Percentiles rank a stretch among this genome's conserved stretches.
Conservation (phyloP, 2,329 filamentous ascomycete genomes). For the Simplicillium sp. region DNA sequence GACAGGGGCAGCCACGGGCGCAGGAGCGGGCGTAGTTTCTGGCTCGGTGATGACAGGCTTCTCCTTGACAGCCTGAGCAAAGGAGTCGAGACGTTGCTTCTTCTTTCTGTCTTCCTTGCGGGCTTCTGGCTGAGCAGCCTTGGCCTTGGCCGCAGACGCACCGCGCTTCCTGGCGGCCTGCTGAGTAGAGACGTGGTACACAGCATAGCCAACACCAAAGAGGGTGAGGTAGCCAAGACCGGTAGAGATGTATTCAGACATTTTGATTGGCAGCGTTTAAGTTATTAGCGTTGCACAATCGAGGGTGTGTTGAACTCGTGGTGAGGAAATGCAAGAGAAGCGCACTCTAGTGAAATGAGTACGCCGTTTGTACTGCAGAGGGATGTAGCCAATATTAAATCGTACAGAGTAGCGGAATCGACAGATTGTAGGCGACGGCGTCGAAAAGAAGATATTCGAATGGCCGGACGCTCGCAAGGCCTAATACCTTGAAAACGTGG, state of each 20-base stretch:
- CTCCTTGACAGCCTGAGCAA: slow-evolving; percentile 24
- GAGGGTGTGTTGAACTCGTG: slow-evolving; percentile 1
- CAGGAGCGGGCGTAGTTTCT: slow-evolving; percentile 8
- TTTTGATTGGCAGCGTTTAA: slow-evolving; percentile 9
- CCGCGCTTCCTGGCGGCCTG: slow-evolving; percentile 20
- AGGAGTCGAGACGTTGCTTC: slow-evolving; percentile 35
- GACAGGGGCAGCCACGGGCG: slow-evolving; percentile 26
- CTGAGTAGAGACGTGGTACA: slow-evolving; percentile 25
- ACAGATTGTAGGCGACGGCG: no score
- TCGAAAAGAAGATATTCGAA: no score
- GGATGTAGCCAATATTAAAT: no score
- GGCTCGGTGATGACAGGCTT: slow-evolving; percentile 31
- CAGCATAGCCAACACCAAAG: slow-evolving; percentile 22
- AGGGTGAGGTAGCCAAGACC: slow-evolving; percentile 25
- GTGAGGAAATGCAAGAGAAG: slow-evolving; percentile 3
- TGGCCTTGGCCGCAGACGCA: slow-evolving; percentile 13
- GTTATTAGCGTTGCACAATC: no score
- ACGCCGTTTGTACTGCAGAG: not conserved
- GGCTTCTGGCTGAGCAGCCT: slow-evolving; percentile 18
- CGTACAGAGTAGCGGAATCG: no score
- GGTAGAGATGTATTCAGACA: slow-evolving; percentile 27
- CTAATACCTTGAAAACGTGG: no score
- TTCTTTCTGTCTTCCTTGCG: slow-evolving; percentile 34
- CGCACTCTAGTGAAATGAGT: no score
- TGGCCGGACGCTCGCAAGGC: no score